These are phyloP conservation scores for Primulina huaijiensis DNA, from an alignment of 257 asterid genomes.

Conservation along the genomic window DNA sequence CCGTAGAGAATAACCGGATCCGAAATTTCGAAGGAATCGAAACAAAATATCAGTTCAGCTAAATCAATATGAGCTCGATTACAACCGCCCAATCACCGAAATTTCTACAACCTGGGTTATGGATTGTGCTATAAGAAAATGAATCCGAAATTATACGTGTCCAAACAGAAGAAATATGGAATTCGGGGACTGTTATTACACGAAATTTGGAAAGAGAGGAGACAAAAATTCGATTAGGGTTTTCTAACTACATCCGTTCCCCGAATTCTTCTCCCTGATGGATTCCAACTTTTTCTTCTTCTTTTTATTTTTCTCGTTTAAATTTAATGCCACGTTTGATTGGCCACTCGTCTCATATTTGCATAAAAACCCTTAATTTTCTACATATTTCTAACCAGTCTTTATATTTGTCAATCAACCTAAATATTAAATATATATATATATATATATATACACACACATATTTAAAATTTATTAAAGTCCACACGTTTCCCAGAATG, in stretches of 20 bases:
- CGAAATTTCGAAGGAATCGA: constrained; percentile 25
- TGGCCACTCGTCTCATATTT: background rate
- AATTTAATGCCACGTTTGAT: background rate
- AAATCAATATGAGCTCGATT: constrained; percentile 22
- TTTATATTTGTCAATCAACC: no score
- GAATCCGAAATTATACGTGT: constrained; percentile 24
- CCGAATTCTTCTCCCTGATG: background rate
- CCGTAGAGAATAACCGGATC: constrained; percentile 35
- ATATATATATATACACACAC: no score
- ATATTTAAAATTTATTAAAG: no score
- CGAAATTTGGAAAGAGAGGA: constrained; percentile 27
- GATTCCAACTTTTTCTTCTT: background rate
- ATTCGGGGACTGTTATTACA: constrained; percentile 17
- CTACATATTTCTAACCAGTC: no score
- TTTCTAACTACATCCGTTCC: constrained; percentile 23
- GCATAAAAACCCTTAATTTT: no score
- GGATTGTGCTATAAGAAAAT: constrained; percentile 13
- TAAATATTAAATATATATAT: no score
- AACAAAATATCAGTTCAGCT: constrained; percentile 19
- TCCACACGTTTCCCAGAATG: no score
- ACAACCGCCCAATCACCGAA: constrained; percentile 19
- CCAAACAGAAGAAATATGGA: constrained; percentile 23
- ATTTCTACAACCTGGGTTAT: constrained; percentile 18
- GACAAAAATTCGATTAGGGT: constrained; percentile 38
- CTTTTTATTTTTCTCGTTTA: no score